These are phyloP conservation scores for Beauveria sp. DNA, from an alignment of 2,329 filamentous ascomycete species.

Conservation along the genomic window DNA sequence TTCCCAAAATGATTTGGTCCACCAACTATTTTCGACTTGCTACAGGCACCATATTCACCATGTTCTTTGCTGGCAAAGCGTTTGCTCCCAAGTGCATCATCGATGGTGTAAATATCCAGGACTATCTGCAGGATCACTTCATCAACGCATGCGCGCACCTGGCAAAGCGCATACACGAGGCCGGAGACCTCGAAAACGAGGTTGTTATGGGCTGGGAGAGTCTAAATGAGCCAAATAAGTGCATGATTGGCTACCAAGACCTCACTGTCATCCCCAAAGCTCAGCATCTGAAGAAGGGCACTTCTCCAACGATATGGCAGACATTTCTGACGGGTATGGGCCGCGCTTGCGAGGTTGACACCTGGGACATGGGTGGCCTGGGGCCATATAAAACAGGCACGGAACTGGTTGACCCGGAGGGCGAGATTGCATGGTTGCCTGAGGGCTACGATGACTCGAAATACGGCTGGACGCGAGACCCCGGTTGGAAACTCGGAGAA, in stretches of 20 bases:
- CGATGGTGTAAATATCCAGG: constrained; percentile 90
- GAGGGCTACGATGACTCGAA: constrained; percentile 74
- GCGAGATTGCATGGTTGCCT: constrained; percentile 76
- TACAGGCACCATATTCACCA: constrained; percentile 82
- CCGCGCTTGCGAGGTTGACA: constrained; percentile 79
- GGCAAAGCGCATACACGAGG: constrained; percentile 77
- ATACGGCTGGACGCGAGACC: constrained; percentile 85
- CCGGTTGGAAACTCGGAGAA: constrained; percentile 85
- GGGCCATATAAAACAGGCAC: constrained; percentile 86
- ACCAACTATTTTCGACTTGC: constrained; percentile 90
- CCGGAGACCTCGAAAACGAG: constrained; percentile 78
- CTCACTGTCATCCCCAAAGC: constrained; percentile 74
- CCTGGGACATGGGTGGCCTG: constrained; percentile 88
- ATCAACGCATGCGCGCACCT: constrained; percentile 72
- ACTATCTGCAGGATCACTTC: constrained; percentile 86
- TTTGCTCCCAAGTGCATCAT: constrained; percentile 96
- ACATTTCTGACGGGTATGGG: constrained; percentile 87
- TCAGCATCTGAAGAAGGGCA: constrained; percentile 86
- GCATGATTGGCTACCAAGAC: constrained; percentile 76
- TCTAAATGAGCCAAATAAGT: constrained; percentile 89
- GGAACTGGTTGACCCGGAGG: constrained; percentile 78
- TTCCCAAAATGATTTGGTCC: constrained; percentile 99
- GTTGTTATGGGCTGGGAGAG: constrained; percentile 94
- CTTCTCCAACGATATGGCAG: constrained; percentile 90
- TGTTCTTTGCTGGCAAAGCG: constrained; percentile 85